Base-by-base conservation (phyloP, 2,329 filamentous ascomycete genomes). In the Allantophomopsis cytisporea region DNA sequence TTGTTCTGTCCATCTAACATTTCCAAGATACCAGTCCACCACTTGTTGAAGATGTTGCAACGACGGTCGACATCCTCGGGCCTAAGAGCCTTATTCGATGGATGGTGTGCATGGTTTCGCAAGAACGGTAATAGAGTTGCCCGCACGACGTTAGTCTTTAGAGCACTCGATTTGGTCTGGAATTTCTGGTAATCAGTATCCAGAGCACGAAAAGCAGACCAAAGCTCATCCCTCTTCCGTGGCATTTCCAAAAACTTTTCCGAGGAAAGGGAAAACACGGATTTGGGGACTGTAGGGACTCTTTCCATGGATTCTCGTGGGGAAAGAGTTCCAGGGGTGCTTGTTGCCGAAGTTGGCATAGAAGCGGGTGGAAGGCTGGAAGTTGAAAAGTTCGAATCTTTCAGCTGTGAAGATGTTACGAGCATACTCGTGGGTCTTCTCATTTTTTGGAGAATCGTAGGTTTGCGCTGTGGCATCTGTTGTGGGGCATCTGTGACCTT, bases 121-220 rank as follows among this genome's bases (percentile, higher is more conserved):
- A 85, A 62, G 49, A 83, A 83, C 2, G 80, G 77, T 14, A 84
- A 56, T 4, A 85, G 62, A 7, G 70, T 66, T 7, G 69, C 65
- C 23, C 80, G 69, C 43, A 84, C 71, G 17, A 83, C 72, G 51
- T 80, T 82, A 7, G 74, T 75, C 57, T 83, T 83, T 42, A 83
- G 59, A 3, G 77, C 68, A 49, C 69, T 77, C 16, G 77, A 76
- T 54, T 83, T 83, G 37, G 73, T 67, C 51, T 79, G 70, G 49
- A 83, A 76, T 68, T 81, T 83, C 50, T 77, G 69, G 50, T 70
- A 78, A 53, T 83, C 80, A 31, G 67, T 73, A 47, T 84, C 80
- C 18, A 85, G 61, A n/a, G 65, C 65, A 40, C 78, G 69, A 53
- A 83, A 85, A 13, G 72, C 66, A 23, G 67, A 71, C 76, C 77